Conservation (phyloP, 371 early-diverging fungal species). For the Lichtheimia ornata region DNA sequence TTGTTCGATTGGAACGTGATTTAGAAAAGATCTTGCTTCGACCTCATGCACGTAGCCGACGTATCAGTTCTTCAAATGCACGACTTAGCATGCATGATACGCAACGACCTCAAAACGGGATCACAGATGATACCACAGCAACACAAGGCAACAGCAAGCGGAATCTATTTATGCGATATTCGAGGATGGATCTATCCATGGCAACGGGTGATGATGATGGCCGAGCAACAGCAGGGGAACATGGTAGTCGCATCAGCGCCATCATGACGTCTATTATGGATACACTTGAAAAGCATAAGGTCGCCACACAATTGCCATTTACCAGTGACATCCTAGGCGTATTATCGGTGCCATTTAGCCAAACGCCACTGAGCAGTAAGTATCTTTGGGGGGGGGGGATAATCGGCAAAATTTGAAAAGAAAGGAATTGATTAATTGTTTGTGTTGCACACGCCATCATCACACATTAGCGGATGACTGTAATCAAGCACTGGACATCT, state of each 20-base stretch:
- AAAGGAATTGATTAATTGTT: too few relatives aligned
- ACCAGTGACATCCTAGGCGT: constrained; percentile 35
- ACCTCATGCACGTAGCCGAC: constrained; percentile 14
- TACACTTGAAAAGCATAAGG: constrained; percentile 32
- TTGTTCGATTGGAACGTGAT: constrained; percentile 42
- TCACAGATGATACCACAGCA: background rate
- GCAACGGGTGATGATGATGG: background rate
- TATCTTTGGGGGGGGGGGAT: background rate
- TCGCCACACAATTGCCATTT: constrained; percentile 40
- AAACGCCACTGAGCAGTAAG: constrained; percentile 27
- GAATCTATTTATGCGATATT: constrained; percentile 15
- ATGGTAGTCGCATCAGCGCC: constrained; percentile 2
- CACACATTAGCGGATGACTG: constrained; percentile 36
- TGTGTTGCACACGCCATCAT: too few relatives aligned
- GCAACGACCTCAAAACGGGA: background rate
- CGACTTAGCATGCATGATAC: constrained; percentile 5
- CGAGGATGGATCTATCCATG: constrained; percentile 15
- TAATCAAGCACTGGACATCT: constrained; percentile 45
- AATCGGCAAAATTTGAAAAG: background rate
- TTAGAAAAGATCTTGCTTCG: constrained; percentile 34
- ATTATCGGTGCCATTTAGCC: constrained; percentile 36
- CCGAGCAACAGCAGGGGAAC: constrained; percentile 14
- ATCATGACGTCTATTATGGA: constrained; percentile 27
- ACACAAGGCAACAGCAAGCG: background rate
- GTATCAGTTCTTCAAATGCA: constrained; percentile 23